These are phyloP conservation scores for Orychophragmus violaceus DNA, from an alignment of 345 rosid genomes.

Conservation along the genomic window DNA sequence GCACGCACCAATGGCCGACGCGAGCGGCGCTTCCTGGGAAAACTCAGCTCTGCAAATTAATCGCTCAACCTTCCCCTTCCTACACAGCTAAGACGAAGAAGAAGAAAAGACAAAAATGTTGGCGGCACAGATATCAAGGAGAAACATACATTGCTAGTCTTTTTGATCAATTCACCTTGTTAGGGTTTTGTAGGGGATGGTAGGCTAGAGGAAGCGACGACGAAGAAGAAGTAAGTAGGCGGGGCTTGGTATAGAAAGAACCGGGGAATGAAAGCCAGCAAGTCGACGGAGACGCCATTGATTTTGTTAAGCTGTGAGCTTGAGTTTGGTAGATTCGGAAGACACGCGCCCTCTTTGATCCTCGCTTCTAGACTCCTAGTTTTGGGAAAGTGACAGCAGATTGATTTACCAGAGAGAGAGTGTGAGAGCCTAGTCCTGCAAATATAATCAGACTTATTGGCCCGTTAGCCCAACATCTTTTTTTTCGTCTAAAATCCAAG, in stretches of 20 bases:
- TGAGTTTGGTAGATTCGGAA: not conserved
- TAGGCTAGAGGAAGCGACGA: not conserved
- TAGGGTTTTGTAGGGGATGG: slow-evolving; percentile 1
- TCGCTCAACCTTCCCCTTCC: slow-evolving; percentile 17
- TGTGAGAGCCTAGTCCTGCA: not conserved
- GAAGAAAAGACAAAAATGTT: not conserved
- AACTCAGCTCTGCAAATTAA: slow-evolving; percentile 62
- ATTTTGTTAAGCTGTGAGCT: not conserved
- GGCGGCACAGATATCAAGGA: not conserved
- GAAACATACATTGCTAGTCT: not conserved
- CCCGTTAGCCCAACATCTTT: slow-evolving; percentile 4
- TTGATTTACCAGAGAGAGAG: not conserved
- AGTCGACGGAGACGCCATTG: slow-evolving; percentile 23
- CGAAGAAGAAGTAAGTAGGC: not conserved
- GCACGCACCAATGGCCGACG: slow-evolving; percentile 65
- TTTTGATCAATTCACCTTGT: slow-evolving; percentile 28
- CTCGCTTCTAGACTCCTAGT: not conserved
- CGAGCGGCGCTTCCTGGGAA: slow-evolving; percentile 61
- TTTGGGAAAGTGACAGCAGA: slow-evolving; percentile 12
- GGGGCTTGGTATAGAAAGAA: slow-evolving; percentile 8
- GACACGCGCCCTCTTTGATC: not conserved
- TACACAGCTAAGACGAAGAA: slow-evolving; percentile 14
- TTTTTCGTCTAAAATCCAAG: too few species aligned
- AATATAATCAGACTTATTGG: not conserved
- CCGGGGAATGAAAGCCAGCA: slow-evolving; percentile 11